A percentile compares a stretch with the other conserved stretches of the same genome.
phyloP scores from a whole-genome alignment of 2,329 filamentous ascomycete genomes.

The Corniculantispora saksenae region DNA sequence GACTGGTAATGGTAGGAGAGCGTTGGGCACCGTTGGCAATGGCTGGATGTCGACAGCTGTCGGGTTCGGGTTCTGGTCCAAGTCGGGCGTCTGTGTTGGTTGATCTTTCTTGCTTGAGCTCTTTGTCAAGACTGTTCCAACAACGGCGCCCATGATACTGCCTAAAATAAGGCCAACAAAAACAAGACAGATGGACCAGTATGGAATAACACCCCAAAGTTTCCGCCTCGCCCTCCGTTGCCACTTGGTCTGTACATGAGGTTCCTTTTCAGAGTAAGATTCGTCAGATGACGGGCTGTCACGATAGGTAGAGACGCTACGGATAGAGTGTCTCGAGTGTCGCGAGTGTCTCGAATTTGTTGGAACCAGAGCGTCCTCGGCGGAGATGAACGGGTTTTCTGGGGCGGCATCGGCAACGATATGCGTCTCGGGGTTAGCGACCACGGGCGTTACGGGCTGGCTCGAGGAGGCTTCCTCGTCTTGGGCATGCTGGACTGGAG shows the following conservation, averaged over 20 bases:
- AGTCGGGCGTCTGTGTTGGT: conserved; percentile 15
- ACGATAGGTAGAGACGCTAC: conserved; percentile 56
- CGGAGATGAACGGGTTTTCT: conserved; percentile 63
- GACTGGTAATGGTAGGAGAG: conserved; percentile 53
- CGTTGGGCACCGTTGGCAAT: conserved; percentile 50
- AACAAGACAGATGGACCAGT: conserved; percentile 60
- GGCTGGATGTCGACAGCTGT: conserved; percentile 51
- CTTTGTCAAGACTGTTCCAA: conserved; percentile 46
- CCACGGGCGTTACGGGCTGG: neutral
- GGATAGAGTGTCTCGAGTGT: conserved; percentile 19
- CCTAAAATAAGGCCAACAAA: conserved; percentile 52
- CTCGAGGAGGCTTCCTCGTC: neutral
- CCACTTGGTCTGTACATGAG: conserved; percentile 48
- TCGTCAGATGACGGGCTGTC: conserved; percentile 51
- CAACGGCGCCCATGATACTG: conserved; percentile 57
- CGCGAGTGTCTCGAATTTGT: conserved; percentile 44
- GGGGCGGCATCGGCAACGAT: conserved; percentile 62
- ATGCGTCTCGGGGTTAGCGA: conserved; percentile 55
- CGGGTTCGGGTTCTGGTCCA: conserved; percentile 34
- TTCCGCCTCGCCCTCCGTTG: conserved; percentile 55
- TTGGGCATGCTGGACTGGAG: conserved; percentile 10
- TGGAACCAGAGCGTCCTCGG: conserved; percentile 53
- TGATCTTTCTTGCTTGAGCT: conserved; percentile 7
- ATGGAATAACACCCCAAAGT: conserved; percentile 60
- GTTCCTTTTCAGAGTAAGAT: conserved; percentile 47